Evolutionary conservation across 2,329 filamentous ascomycete species (phyloP).

Genomic region (Rutstroemia sp.): DNA sequence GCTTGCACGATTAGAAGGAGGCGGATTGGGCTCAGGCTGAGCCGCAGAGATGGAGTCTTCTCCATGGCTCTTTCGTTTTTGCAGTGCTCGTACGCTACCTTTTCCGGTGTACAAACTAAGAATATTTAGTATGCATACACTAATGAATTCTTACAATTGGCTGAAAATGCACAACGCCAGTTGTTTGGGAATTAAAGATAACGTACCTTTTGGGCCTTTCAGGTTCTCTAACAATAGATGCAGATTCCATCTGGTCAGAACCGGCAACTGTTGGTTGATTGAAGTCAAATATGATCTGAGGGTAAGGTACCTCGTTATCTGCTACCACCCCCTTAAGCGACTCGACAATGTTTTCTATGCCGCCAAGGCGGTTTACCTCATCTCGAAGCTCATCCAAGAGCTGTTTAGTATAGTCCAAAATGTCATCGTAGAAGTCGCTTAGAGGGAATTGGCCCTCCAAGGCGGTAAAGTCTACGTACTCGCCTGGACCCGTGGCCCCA

Average conservation of each 20-base stretch:
- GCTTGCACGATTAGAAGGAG: too few relatives aligned
- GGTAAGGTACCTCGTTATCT: slow-evolving; percentile 16
- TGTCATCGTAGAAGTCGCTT: slow-evolving; percentile 37
- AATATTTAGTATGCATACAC: too few relatives aligned
- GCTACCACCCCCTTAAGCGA: slow-evolving; percentile 31
- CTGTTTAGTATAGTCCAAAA: slow-evolving; percentile 39
- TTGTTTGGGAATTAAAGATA: not conserved
- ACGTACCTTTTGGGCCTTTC: not conserved
- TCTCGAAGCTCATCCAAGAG: slow-evolving; percentile 38
- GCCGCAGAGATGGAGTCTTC: too few relatives aligned
- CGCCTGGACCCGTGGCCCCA: slow-evolving; percentile 22
- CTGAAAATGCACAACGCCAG: too few relatives aligned
- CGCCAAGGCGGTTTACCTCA: slow-evolving; percentile 36
- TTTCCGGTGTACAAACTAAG: too few relatives aligned
- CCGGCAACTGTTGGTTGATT: not conserved
- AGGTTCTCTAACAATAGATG: not conserved
- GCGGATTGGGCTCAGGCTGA: too few relatives aligned
- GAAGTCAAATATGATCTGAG: too few relatives aligned
- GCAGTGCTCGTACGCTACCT: too few relatives aligned
- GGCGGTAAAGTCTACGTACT: slow-evolving; percentile 34
- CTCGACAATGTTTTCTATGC: slow-evolving; percentile 28
- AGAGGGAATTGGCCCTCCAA: slow-evolving; percentile 42
- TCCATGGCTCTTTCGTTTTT: too few relatives aligned
- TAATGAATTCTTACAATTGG: too few relatives aligned
- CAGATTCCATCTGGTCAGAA: not conserved